Evolutionary conservation across 2,329 filamentous ascomycete species (phyloP), one percentile per base, ranked within the genome.

Genomic region (Verticillium longisporum): DNA sequence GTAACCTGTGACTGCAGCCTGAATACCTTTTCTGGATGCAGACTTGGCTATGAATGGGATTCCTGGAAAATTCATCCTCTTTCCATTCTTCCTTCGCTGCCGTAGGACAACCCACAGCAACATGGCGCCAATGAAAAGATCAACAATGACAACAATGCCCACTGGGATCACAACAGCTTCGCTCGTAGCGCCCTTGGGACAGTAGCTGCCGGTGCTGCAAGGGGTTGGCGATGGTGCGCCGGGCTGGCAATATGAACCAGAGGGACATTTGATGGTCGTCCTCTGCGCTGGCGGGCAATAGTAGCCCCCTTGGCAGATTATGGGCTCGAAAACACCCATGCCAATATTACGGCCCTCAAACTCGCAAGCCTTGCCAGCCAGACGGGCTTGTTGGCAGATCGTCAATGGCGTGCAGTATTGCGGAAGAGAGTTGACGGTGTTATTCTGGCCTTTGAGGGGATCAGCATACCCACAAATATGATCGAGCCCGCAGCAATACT

Each of bases 281-380:
- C 13, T 50, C 15, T 10, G 15, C 1, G 60, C 37, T 6, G 64
- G 68, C 1, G 81, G 81, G 57, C 83, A 85, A 63, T 83, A 84
- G 58, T 69, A 73, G 2, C 82, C 82, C 41, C 74, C 65, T 50
- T 74, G 73, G 66, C 82, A 85, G 7, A 84, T 68, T 3, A 80
- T 71, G 1, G 83, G 83, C 63, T 85, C 83, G 58, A 80, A 79
- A 2, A 73, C 74, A 0, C 78, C 77, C 77, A 80, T 79, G 2
- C 66, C 74, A 15, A 75, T 68, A 58, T 78, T 79, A 5, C 50
- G 63, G 26, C 72, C 74, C 0, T 71, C 26, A 4, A 72, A 65
- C 1, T 58, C 36, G 61, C 76, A 79, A 2, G 73, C 68, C 9
- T 64, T 61, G 0, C 75, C 74, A 0, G 70, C 69, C 1, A 78